Evolutionary conservation across 768 basidiomycete genomes (phyloP), one percentile per base, ranked within the genome.

Genomic region (Leccinum ochraceum): DNA sequence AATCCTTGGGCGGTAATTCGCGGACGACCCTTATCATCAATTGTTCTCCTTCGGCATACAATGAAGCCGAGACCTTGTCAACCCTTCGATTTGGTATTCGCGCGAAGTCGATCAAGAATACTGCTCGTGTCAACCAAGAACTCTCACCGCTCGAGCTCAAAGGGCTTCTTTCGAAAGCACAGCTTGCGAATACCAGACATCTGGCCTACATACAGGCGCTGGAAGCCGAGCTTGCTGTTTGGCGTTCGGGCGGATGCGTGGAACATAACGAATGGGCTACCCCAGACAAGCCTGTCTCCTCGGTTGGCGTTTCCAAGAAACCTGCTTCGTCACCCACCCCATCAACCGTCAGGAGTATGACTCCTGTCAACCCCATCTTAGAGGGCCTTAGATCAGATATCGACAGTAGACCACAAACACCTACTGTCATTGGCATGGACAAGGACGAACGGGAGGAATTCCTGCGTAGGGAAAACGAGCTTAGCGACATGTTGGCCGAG

Each of bases 61-160:
- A 99, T 70, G 97, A 98, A 74, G 81, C 92, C 3, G 97, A 99
- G 76, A 99, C 97, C 0, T 81, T 99, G 36, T 91, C 90, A 3
- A 99, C 97, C 4, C 85, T 99, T n/a, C 90, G 97, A 26, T 99
- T 99, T 74, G 97, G 97, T 81, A 98, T 98, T 73, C 93, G 97
- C 65, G 96, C 97, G n/a, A 99, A 99, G 77, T 92, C 93, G n/a
- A 99, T 99, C 86, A 98, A 98, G 92, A 99, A 99, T 77, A 93
- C 92, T 62, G 97, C 97, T 62, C 91, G 97, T 51, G 93, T 99
- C 78, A 99, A 99, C 75, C 94, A 95, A 56, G 97, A 99, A 75
- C 84, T 99, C 55, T 93, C 96, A 3, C 96, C 97, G 2, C 80
- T 95, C 53, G 97, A 99, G 71, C 90, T 99, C 78, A 99, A 98